Base-by-base conservation (phyloP, 176 grass and related monocot genomes). In the Oryza glumipatula region DNA sequence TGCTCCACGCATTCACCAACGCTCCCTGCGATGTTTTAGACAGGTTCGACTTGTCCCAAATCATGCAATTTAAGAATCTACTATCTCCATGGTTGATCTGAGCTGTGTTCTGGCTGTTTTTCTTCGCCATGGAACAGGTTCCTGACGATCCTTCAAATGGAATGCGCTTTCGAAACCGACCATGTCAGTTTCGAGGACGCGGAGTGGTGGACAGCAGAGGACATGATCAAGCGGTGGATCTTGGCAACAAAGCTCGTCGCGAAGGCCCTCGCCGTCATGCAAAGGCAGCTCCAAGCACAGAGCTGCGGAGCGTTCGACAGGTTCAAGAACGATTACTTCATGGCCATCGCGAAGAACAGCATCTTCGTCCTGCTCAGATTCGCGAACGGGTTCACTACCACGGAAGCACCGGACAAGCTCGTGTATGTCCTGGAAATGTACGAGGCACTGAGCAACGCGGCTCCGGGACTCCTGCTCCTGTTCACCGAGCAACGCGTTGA, bases 151-250 rank as follows among this genome's bases (percentile, higher is more conserved):
- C 79, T 82, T 16, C 38, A 70, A 35, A 1, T 76, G 48, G 48
- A 75, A 0, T 73, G 72, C 11, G 41, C 21, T 9, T 15, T 38
- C 5, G 79, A 69, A 9, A 4, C 26, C 2, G 54, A 49, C 17
- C 24, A 56, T 0, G 19, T 87, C 17, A 82, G 43, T 22, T 87
- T 82, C 49, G 78, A 87, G 64, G 66, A 82, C 19, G 65, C 72
- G 1, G 79, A 82, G 85, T 87, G 86, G 86, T 82, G 79, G 79
- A 77, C 72, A 5, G 1, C 21, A 10, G 86, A 82, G 38, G 72
- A 76, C 79, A 82, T 87, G 79, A 22, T 77, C 8, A 60, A 46
- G 86, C 49, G 79, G 26, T 88, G 86, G 86, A 78, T 83, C 67
- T n/a, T 78, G 67, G 16, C 73, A 32, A 67, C 43, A 2, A 88